Evolutionary conservation across 306 rosid genomes (phyloP), one percentile per base, ranked within the genome.

Genomic region (Parietaria judaica): DNA sequence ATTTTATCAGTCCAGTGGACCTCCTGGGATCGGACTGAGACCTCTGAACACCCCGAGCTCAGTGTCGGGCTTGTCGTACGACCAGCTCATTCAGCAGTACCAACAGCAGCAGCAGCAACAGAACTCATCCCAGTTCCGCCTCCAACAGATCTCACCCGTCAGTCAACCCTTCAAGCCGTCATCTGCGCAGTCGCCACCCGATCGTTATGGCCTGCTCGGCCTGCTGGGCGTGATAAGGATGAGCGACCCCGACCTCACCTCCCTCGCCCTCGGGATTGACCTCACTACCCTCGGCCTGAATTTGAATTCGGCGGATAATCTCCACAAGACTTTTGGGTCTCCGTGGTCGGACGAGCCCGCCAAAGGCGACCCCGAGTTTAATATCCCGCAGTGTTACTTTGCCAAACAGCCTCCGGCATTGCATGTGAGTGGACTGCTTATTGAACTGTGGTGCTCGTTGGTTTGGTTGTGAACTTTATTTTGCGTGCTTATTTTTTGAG

Each of bases 331-430:
- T 69, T 94, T 94, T 78, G 90, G 86, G 51, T 94, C 99, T 59
- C 99, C 99, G 15, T 94, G 99, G 99, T 85, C 95, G 54, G 97
- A 94, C 36, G 99, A 84, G 77, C 88, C 99, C 8, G 88, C 87
- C 45, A 94, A 88, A 81, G 94, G 94, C 38, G 99, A 94, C 74
- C 95, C 99, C 47, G 95, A 86, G 66, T 94, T 94, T 71, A 76
- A 47, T 48, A 86, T 89, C 56, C 99, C 95, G 0, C 94, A 84
- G 58, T 94, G 99, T 73, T 94, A 94, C 58, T 71, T 69, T 31
- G 80, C 87, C n/a, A 87, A 94, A 83, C 90, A 73, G 58, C 91
- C 95, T 10, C 94, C 94, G 66, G 47, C 79, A 17, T 66, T 94
- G 61, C 89, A 84, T 70, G 99, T 94, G 83, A 84, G 95, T 84